Evolutionary conservation across 2,329 filamentous ascomycete genomes (phyloP).

Genomic region (Fusarium virguliforme): DNA sequence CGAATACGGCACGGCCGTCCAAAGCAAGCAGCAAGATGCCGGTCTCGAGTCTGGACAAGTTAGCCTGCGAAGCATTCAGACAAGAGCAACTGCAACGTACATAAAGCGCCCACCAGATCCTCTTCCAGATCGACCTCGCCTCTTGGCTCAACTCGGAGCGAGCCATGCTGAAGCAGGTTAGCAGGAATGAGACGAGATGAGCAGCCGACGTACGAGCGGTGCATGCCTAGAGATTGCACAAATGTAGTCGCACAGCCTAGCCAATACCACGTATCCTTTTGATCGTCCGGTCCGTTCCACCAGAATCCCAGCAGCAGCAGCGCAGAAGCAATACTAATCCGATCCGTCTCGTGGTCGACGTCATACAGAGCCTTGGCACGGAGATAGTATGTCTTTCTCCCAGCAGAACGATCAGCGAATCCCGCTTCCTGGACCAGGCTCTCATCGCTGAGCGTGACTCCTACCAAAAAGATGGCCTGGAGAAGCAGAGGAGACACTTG

Average conservation of each 20-base stretch:
- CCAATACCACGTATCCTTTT: conserved; percentile 46
- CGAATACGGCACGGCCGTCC: conserved; percentile 41
- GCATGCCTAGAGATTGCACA: conserved; percentile 39
- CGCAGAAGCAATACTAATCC: conserved; percentile 14
- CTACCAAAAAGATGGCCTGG: conserved; percentile 33
- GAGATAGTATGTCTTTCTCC: conserved; percentile 40
- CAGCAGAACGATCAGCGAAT: conserved; percentile 27
- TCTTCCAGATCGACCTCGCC: conserved; percentile 27
- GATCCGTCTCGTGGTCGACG: conserved; percentile 36
- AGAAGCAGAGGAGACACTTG: conserved; percentile 23
- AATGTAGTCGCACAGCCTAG: conserved; percentile 37
- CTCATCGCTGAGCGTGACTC: conserved; percentile 30
- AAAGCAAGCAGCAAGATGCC: conserved; percentile 38
- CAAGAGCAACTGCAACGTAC: conserved; percentile 4
- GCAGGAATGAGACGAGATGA: rapidly evolving
- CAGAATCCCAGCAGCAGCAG: conserved; percentile 39
- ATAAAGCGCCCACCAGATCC: conserved; percentile 47
- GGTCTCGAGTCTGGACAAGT: conserved; percentile 24
- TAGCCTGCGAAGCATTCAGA: neutral
- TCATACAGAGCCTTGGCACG: conserved; percentile 39
- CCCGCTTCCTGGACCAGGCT: conserved; percentile 30
- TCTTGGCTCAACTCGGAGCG: neutral
- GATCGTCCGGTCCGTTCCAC: conserved; percentile 44
- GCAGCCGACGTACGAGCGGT: conserved; percentile 27
- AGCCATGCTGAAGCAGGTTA: neutral